A percentile compares a stretch with the other conserved stretches of the same genome.
Evolutionary conservation across 208 protist species (phyloP).

Genomic region (Leishmania arabica): DNA sequence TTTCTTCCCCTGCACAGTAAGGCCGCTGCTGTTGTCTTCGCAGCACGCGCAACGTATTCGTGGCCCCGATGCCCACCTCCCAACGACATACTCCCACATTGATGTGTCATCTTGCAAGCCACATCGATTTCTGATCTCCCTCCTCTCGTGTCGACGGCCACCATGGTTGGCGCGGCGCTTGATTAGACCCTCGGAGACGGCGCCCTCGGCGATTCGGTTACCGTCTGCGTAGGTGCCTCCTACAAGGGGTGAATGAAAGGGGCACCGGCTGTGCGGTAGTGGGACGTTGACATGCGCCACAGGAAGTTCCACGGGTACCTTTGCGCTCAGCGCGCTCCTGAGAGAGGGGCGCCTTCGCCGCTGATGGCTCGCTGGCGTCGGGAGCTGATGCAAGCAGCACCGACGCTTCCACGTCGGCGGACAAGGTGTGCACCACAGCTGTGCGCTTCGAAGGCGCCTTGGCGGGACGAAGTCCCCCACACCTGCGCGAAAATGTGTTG

Average conservation of each 20-base stretch:
- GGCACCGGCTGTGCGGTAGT: slow-evolving; percentile 8
- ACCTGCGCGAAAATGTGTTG: slow-evolving; percentile 14
- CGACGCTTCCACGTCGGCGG: not conserved
- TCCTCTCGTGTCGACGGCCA: slow-evolving; percentile 10
- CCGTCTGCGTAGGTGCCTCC: slow-evolving; percentile 21
- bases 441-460: slow-evolving; percentile 38
- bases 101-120: not conserved
- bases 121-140: no score
- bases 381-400: not conserved
- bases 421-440: not conserved
- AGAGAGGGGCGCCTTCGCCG: slow-evolving; percentile 34
- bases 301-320: slow-evolving; percentile 30
- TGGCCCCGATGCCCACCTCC: no score
- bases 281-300: slow-evolving; percentile 4
- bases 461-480: slow-evolving; percentile 17
- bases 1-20: no score
- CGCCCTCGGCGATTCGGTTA: slow-evolving; percentile 12
- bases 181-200: slow-evolving; percentile 10
- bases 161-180: not conserved
- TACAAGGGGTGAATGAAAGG: slow-evolving; percentile 12
- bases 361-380: not conserved
- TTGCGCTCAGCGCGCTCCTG: slow-evolving; percentile 27
- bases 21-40: no score
- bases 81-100: not conserved
- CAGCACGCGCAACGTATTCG: no score